Evolutionary conservation across 225 moss, liverwort and hornwort species (phyloP), one percentile per base, ranked within the genome.

Genomic region (Marchantia polymorpha): DNA sequence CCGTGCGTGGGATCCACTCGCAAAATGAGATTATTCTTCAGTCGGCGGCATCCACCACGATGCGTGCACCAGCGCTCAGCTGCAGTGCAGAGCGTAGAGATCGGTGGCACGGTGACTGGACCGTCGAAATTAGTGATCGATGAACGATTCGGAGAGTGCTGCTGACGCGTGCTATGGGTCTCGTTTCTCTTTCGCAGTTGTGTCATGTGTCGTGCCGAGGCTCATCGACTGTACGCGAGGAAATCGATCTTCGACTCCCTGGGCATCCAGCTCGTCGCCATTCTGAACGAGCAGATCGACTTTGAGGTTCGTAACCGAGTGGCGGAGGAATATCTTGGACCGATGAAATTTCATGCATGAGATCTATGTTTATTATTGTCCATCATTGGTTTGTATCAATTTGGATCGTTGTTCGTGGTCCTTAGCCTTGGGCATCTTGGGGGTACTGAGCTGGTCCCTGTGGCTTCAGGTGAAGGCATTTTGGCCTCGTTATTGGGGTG

Each of bases 401-500:
- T 63, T 19, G 12, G 65, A 20, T 65, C 14, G 10, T 56, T 29
- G 31, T 54, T 79, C 0, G 0, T 52, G 23, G 47, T 29, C 20
- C 4, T 10, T 6, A 61, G 19, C 76, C 59, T 30, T 69, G 19
- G 15, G 11, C 11, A 8, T 67, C 5, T 69, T 19, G 58, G 46
- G 12, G n/a, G 46, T 51, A 72, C 72, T 52, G 46, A 50, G 51
- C 46, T 5, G 39, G 2, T 50, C 22, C 0, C 22, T 70, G 6
- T 70, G 39, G 19, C 14, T 12, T 39, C 81, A 86, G 89, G 80
- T 96, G 77, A 87, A 82, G 82, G 82, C 85, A 4, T 96, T 96
- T 67, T 96, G 96, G 94, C 94, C 94, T 22, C 88, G 90, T 52
- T 94, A 96, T 4, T 96, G 96, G 96, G 94, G 94, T 48, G 96